Evolutionary conservation across 2,329 filamentous ascomycete species (phyloP), one percentile per base, ranked within the genome.

Genomic region (Hypoxylon rubiginosum): DNA sequence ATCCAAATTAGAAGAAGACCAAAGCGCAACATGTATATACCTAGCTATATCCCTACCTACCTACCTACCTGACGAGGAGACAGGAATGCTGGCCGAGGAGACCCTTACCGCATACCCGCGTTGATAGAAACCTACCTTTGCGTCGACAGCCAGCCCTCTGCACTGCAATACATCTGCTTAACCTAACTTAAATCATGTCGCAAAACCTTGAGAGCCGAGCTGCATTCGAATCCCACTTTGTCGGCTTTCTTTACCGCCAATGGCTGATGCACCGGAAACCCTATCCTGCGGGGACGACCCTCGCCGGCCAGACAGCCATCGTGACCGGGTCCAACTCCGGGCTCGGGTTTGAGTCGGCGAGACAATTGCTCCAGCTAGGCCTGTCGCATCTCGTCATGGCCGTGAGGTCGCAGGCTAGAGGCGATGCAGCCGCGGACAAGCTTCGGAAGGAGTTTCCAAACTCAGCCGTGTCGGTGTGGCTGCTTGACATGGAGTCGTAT

Each of bases 171-270:
- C 39, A n/a, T 3, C 34, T 36, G 43, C 17, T 13, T 26, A n/a
- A 41, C 13, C 11, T 19, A 21, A 46, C 21, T 41, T 15, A n/a
- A 28, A 49, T 21, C 67, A 73, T 85, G 21, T 84, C 83, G 4
- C 72, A 72, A 19, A 73, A 84, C 56, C 70, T 81, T 0, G 64
- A 71, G 15, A 82, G 45, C 45, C 62, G 68, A 45, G 69, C 72
- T 24, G 11, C 58, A 19, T 73, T 71, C 19, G 71, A 73, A 30
- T 43, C 82, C 66, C 75, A 72, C 0, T 74, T 84, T 45, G 71
- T 84, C 54, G 83, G 82, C 0, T 77, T 86, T 3, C 80, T 83
- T 32, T 64, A 69, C 11, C 68, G 72, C 36, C 72, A 74, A 62
- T 73, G 64, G 64, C 19, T 72, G 2, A 21, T 64, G 17, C 58